Conservation (phyloP, 805 yeast species). For the Candida sakaeoensis region DNA sequence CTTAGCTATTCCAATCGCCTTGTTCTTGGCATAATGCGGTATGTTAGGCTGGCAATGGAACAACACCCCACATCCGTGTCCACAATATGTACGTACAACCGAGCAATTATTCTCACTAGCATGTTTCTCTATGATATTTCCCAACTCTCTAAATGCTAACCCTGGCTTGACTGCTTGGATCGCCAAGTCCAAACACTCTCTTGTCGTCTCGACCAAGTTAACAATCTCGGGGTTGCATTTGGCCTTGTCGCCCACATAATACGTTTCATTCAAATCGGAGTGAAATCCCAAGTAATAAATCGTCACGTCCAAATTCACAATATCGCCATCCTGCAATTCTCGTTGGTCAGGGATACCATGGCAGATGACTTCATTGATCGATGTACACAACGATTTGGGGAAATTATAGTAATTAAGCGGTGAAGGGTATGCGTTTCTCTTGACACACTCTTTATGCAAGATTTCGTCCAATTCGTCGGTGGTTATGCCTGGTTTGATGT, state of each 20-base stretch:
- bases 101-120: slow-evolving; percentile 76
- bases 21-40: slow-evolving; percentile 92
- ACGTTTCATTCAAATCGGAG: slow-evolving; percentile 93
- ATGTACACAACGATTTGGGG: slow-evolving; percentile 90
- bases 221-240: slow-evolving; percentile 76
- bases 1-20: slow-evolving; percentile 88
- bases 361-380: slow-evolving; percentile 92
- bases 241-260: slow-evolving; percentile 90
- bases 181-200: slow-evolving; percentile 83
- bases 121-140: slow-evolving; percentile 82
- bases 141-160: slow-evolving; percentile 76
- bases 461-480: slow-evolving; percentile 88
- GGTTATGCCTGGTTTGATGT: slow-evolving; percentile 81
- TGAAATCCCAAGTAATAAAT: slow-evolving; percentile 85
- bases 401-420: slow-evolving; percentile 91
- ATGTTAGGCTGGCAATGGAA: slow-evolving; percentile 93
- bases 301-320: slow-evolving; percentile 85
- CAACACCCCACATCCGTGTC: slow-evolving; percentile 84
- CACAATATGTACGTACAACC: slow-evolving; percentile 87
- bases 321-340: slow-evolving; percentile 87
- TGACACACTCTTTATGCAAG: slow-evolving; percentile 84
- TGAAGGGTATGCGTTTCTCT: slow-evolving; percentile 89
- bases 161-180: slow-evolving; percentile 90
- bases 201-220: slow-evolving; percentile 79
- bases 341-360: slow-evolving; percentile 96